Percentiles rank a stretch among this genome's conserved stretches.
Evolutionary conservation across 148 eudicot genomes (phyloP).

Genomic region (Dianthus caryophyllus): DNA sequence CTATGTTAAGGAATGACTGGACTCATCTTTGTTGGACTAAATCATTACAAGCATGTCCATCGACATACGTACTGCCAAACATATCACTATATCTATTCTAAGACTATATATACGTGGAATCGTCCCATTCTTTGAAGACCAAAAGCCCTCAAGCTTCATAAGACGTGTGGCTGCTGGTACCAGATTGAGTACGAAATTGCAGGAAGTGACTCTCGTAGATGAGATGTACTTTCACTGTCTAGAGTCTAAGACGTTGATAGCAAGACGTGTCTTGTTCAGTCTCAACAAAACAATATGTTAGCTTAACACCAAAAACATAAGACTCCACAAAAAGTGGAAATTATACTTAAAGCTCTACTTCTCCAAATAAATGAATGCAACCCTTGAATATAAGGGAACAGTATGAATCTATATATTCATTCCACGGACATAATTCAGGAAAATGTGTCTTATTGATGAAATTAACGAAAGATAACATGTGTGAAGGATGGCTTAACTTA

Average conservation of each 20-base stretch:
- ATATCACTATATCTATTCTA: background rate
- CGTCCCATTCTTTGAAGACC: background rate
- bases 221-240: background rate
- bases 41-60: background rate
- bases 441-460: slow-evolving; percentile 3
- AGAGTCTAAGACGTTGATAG: background rate
- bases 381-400: background rate
- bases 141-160: background rate
- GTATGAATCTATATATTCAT: background rate
- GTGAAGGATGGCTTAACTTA: background rate
- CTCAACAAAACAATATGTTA: background rate
- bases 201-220: background rate
- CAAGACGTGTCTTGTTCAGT: background rate
- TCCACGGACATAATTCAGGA: background rate
- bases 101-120: background rate
- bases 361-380: background rate
- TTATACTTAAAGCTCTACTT: background rate
- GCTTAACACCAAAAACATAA: background rate
- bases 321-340: background rate
- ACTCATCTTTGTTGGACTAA: background rate
- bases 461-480: background rate
- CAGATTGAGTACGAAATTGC: background rate
- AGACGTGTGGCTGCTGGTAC: background rate
- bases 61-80: background rate
- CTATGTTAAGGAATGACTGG: background rate